phyloP scores from a whole-genome alignment of 257 asterid genomes.

The Parsonsia alboflavescens region DNA sequence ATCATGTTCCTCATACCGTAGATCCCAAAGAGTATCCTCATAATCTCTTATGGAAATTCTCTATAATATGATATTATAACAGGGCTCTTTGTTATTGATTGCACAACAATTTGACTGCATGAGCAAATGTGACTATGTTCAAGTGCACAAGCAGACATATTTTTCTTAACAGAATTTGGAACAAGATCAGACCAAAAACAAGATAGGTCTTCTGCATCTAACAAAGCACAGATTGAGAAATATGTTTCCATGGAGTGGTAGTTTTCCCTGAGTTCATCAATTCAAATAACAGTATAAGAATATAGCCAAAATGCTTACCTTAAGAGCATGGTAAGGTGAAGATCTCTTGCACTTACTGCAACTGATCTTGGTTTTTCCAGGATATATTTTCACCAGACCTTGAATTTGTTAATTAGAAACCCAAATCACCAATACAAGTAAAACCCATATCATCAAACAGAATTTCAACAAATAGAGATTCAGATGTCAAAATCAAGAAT shows the following conservation, averaged over 20 bases:
- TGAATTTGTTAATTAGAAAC: conserved; percentile 47
- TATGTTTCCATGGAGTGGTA: neutral
- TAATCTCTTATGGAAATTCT: neutral
- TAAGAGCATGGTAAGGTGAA: conserved; percentile 81
- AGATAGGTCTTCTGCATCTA: neutral
- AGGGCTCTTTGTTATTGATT: neutral
- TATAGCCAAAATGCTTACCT: conserved; percentile 31
- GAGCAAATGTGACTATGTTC: neutral
- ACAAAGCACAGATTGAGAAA: neutral
- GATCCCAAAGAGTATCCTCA: no score
- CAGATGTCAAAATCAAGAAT: conserved; percentile 19
- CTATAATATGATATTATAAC: neutral
- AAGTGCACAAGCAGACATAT: neutral
- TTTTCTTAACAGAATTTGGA: neutral
- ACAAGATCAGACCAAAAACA: neutral
- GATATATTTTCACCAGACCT: conserved; percentile 75
- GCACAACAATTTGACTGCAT: neutral
- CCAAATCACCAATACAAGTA: conserved; percentile 14
- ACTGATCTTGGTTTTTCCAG: conserved; percentile 58
- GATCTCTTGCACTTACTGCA: conserved; percentile 77
- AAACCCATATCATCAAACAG: conserved; percentile 19
- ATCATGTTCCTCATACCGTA: neutral
- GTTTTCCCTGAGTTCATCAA: neutral
- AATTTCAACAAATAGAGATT: conserved; percentile 19
- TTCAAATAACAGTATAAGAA: neutral